Percentiles rank a stretch among this genome's conserved stretches.
Evolutionary conservation across 306 rosid genomes (phyloP).

Genomic region (Acmispon strigosus): DNA sequence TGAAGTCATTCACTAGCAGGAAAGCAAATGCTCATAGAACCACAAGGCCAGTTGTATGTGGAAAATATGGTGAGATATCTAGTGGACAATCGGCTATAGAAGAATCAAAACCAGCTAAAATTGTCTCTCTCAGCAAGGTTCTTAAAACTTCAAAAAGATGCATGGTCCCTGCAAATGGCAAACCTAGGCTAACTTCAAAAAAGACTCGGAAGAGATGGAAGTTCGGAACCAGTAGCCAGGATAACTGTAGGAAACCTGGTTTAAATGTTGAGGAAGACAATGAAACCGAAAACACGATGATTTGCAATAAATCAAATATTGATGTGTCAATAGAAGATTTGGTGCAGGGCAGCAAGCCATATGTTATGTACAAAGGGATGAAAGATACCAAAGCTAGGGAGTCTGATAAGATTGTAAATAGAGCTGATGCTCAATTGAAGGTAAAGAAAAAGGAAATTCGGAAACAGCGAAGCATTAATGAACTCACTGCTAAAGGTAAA

Average conservation of each 20-base stretch:
- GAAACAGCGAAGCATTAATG: constrained; percentile 59
- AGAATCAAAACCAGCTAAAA: constrained; percentile 41
- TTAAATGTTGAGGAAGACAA: constrained; percentile 19
- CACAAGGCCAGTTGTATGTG: constrained; percentile 47
- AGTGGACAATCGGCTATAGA: constrained; percentile 20
- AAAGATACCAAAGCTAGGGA: constrained; percentile 20
- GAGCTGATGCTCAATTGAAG: constrained; percentile 26
- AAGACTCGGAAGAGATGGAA: constrained; percentile 29
- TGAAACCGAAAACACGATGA: background rate
- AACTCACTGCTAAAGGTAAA: constrained; percentile 51
- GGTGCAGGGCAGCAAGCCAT: constrained; percentile 12
- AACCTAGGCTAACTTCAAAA: constrained; percentile 17
- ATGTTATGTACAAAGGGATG: constrained; percentile 22
- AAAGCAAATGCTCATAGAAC: constrained; percentile 25
- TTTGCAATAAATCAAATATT: constrained; percentile 14
- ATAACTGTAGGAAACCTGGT: constrained; percentile 13
- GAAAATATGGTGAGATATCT: constrained; percentile 57
- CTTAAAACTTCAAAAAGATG: constrained; percentile 42
- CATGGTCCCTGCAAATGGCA: constrained; percentile 21
- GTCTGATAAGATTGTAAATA: constrained; percentile 13
- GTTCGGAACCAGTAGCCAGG: constrained; percentile 8
- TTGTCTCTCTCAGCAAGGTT: constrained; percentile 48
- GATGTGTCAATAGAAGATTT: constrained; percentile 20
- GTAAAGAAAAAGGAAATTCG: constrained; percentile 38
- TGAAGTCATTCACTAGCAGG: constrained; percentile 22